Conservation (phyloP, 2,329 filamentous ascomycete genomes). For the Fusarium cicatricum region DNA sequence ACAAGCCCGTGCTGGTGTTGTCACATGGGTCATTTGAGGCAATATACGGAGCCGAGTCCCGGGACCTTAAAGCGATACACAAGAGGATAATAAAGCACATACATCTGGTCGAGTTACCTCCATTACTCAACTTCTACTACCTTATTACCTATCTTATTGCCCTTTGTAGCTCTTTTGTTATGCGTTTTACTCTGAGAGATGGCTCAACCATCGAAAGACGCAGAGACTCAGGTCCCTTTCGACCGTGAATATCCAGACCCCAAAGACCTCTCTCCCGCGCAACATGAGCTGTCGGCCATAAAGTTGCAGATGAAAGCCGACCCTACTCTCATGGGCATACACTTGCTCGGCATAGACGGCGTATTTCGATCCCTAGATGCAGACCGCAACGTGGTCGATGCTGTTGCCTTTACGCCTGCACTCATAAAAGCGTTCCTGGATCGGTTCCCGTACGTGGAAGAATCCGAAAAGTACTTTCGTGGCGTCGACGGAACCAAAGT, state of each 20-base stretch:
- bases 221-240: background rate
- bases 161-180: too few relatives aligned
- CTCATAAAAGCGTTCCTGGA: slow-evolving; percentile 30
- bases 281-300: background rate
- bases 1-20: too few relatives aligned
- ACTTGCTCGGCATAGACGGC: slow-evolving; percentile 22
- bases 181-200: too few relatives aligned
- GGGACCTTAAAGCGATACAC: too few relatives aligned
- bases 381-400: slow-evolving; percentile 28
- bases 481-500: slow-evolving; percentile 46
- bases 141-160: too few relatives aligned
- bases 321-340: slow-evolving; percentile 9
- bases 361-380: slow-evolving; percentile 25
- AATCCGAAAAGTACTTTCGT: slow-evolving; percentile 5
- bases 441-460: slow-evolving; percentile 9
- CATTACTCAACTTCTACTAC: too few relatives aligned
- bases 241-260: slow-evolving; percentile 2
- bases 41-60: too few relatives aligned
- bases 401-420: slow-evolving; percentile 5
- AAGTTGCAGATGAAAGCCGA: background rate
- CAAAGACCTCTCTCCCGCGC: background rate
- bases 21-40: too few relatives aligned
- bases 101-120: too few relatives aligned
- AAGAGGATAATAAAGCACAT: too few relatives aligned
- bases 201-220: too few relatives aligned